Evolutionary conservation across 805 yeast genomes (phyloP).

Genomic region (Candida maris): DNA sequence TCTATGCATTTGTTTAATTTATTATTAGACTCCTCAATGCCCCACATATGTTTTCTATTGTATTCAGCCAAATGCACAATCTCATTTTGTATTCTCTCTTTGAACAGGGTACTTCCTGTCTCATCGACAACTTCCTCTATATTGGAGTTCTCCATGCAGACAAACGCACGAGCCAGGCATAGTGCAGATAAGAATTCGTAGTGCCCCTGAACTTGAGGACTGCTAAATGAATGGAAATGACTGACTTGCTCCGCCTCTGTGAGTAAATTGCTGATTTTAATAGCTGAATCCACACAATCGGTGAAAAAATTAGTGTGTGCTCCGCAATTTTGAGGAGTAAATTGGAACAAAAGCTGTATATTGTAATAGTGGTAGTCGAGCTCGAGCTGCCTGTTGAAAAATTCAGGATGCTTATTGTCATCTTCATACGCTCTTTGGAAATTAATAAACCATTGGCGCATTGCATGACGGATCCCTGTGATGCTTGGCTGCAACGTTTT

Average conservation of each 20-base stretch:
- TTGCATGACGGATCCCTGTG: background rate
- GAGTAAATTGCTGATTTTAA: background rate
- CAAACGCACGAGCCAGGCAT: background rate
- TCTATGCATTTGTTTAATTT: background rate
- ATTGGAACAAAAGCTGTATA: background rate
- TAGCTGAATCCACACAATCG: background rate
- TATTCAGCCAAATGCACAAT: background rate
- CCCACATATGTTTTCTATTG: background rate
- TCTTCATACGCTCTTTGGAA: background rate
- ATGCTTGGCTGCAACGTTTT: background rate
- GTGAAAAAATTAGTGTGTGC: background rate
- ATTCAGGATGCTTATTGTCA: background rate
- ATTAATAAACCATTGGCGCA: background rate
- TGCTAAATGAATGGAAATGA: background rate
- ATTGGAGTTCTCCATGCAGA: background rate
- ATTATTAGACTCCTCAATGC: background rate
- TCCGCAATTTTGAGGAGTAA: background rate
- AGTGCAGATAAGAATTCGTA: background rate
- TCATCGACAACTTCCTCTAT: background rate
- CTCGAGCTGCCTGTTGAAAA: background rate
- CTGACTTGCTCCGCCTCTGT: background rate
- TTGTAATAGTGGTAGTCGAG: constrained; percentile 1
- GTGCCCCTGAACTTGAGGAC: constrained; percentile 1
- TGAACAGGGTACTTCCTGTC: background rate
- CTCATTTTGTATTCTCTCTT: background rate